phyloP scores from a whole-genome alignment of 1,284 basidiomycete species.

The Ustilago tritici region DNA sequence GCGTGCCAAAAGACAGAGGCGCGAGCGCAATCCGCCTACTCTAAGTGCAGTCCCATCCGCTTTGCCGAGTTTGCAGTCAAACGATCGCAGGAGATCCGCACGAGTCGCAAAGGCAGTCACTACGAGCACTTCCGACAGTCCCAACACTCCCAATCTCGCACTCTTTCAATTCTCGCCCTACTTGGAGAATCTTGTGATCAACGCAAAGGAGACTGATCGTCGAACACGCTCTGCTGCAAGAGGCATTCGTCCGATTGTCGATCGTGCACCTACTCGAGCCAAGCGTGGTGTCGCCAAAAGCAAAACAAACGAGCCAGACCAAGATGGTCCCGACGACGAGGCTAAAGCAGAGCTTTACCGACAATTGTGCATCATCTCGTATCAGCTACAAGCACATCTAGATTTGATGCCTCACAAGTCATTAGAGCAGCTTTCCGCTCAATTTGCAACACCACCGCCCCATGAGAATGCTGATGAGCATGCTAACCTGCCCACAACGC shows the following conservation, averaged over 20 bases:
- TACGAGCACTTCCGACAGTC: slow-evolving; percentile 23
- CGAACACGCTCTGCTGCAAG: slow-evolving; percentile 37
- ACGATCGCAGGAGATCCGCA: slow-evolving; percentile 40
- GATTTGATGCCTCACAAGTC: slow-evolving; percentile 44
- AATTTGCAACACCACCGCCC: slow-evolving; percentile 30
- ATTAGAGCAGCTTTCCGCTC: slow-evolving; percentile 29
- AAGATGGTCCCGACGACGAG: slow-evolving; percentile 36
- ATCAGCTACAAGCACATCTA: slow-evolving; percentile 52
- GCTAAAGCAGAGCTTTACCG: slow-evolving; percentile 43
- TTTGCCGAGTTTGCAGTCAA: slow-evolving; percentile 37
- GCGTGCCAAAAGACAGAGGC: slow-evolving; percentile 32
- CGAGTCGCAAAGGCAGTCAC: slow-evolving; percentile 44
- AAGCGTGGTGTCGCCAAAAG: slow-evolving; percentile 31
- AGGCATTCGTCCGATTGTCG: slow-evolving; percentile 24
- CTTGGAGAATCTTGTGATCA: slow-evolving; percentile 49
- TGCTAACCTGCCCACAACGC: background rate
- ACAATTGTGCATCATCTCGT: slow-evolving; percentile 49
- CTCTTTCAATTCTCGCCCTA: slow-evolving; percentile 47
- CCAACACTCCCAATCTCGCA: slow-evolving; percentile 37
- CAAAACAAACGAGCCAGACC: slow-evolving; percentile 31
- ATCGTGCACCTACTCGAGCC: slow-evolving; percentile 22
- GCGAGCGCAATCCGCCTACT: slow-evolving; percentile 30
- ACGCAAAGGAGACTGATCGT: slow-evolving; percentile 41
- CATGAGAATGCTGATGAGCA: slow-evolving; percentile 3
- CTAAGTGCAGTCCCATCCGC: slow-evolving; percentile 7